Evolutionary conservation across 2,329 filamentous ascomycete genomes (phyloP).

Genomic region (Gnomoniopsis sp.): DNA sequence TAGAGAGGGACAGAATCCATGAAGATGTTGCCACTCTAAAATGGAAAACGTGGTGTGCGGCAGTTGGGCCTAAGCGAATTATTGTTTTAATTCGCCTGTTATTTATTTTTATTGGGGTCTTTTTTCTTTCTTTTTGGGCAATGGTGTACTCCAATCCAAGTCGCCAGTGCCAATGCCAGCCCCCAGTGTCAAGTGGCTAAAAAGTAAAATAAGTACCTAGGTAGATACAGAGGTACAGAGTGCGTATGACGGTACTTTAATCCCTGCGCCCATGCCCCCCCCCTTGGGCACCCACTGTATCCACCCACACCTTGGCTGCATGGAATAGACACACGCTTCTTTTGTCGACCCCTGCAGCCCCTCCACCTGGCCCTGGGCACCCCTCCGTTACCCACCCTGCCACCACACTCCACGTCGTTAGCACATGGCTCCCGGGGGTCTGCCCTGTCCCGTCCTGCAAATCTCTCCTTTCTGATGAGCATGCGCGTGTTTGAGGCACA

Average conservation of each 20-base stretch:
- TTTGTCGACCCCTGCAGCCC: background rate
- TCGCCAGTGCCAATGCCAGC: no score
- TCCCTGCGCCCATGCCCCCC: background rate
- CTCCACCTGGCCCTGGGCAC: background rate
- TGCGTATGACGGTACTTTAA: background rate
- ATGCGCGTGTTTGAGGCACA: constrained; percentile 3
- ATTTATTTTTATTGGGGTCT: background rate
- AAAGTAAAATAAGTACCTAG: no score
- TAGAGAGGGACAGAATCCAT: no score
- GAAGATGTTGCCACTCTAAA: background rate
- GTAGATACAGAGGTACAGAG: background rate
- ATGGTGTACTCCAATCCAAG: no score
- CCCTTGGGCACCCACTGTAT: background rate
- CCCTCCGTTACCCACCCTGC: constrained; percentile 10
- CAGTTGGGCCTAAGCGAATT: background rate
- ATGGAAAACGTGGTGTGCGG: no score
- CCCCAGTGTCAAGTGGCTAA: background rate
- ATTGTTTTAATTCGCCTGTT: background rate
- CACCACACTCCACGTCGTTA: constrained; percentile 16
- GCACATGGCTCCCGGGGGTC: constrained; percentile 19
- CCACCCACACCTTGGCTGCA: background rate
- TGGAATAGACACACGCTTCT: background rate
- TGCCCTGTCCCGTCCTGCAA: constrained; percentile 17
- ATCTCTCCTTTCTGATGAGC: constrained; percentile 13
- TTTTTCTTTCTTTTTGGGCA: no score